A percentile compares a stretch with the other conserved stretches of the same genome.
These are phyloP conservation scores for Hortiboletus rubellus DNA, from an alignment of 1,284 basidiomycete genomes.

Conservation along the genomic window DNA sequence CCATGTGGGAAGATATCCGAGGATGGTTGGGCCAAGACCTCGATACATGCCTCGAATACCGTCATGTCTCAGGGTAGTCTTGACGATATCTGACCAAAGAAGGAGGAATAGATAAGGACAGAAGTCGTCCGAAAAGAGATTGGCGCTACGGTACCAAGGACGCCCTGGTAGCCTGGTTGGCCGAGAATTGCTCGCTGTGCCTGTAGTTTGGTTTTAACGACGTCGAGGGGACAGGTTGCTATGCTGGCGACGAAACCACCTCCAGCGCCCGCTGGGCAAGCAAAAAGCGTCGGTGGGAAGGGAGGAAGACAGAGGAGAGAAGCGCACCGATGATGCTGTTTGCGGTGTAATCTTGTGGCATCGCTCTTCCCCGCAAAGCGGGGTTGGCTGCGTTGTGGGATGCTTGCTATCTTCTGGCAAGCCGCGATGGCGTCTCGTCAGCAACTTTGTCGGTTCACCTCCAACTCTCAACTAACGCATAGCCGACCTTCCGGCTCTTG, in stretches of 20 bases:
- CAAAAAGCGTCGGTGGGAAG: background rate
- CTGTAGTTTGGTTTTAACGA: conserved; percentile 96
- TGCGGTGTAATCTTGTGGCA: conserved; percentile 65
- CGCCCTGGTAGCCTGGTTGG: conserved; percentile 72
- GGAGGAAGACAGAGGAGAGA: background rate
- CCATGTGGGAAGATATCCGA: conserved; percentile 96
- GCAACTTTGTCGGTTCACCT: too few relatives aligned
- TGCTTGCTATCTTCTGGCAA: background rate
- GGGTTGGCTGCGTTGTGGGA: conserved; percentile 40
- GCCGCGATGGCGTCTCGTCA: too few relatives aligned
- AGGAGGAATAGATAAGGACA: conserved; percentile 20
- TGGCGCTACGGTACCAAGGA: conserved; percentile 55
- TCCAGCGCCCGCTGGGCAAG: conserved; percentile 74
- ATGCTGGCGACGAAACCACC: conserved; percentile 90
- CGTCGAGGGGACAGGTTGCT: conserved; percentile 96
- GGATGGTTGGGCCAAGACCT: conserved; percentile 91
- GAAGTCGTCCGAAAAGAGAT: conserved; percentile 4
- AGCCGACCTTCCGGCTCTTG: conserved; percentile 20
- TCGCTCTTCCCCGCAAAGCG: conserved; percentile 62
- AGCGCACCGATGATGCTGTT: conserved; percentile 72
- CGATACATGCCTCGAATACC: conserved; percentile 89
- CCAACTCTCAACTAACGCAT: too few relatives aligned
- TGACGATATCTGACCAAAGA: conserved; percentile 59
- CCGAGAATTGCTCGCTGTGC: conserved; percentile 76
- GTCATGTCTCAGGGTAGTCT: conserved; percentile 68